Conservation (phyloP, 352 stramenopile genomes). For the Pythium aquatile region DNA sequence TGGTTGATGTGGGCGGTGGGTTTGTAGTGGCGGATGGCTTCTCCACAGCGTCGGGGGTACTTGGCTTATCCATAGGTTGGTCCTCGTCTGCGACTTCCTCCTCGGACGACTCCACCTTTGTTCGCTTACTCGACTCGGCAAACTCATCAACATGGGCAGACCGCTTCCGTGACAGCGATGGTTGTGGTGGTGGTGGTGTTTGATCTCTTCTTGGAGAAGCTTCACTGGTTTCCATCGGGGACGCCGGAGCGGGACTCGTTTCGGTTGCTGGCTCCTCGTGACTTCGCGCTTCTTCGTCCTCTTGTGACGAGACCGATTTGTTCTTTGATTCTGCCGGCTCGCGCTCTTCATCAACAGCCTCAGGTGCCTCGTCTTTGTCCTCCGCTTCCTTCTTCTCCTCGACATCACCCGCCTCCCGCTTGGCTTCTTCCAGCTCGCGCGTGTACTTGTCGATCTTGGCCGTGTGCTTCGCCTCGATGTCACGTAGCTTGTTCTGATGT, state of each 20-base stretch:
- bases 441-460: slow-evolving; percentile 49
- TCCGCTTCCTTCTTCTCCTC: slow-evolving; percentile 25
- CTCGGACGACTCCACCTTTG: not conserved
- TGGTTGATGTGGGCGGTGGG: not conserved
- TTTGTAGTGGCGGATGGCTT: not conserved
- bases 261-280: not conserved
- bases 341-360: slow-evolving; percentile 2
- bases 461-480: slow-evolving; percentile 49
- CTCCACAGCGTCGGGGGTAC: not conserved
- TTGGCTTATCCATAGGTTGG: not conserved
- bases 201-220: not conserved
- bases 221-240: not conserved
- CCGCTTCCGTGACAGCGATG: not conserved
- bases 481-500: slow-evolving; percentile 45
- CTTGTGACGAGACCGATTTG: slow-evolving; percentile 14
- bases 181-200: not conserved
- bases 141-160: not conserved
- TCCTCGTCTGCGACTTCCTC: not conserved
- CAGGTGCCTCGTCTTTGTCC: slow-evolving; percentile 8
- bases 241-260: not conserved
- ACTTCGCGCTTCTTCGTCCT: not conserved
- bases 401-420: slow-evolving; percentile 21
- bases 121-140: not conserved
- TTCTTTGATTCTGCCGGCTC: slow-evolving; percentile 11
- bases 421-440: slow-evolving; percentile 41